Base-by-base conservation (phyloP, 345 rosid species). In the Turnera subulata region DNA sequence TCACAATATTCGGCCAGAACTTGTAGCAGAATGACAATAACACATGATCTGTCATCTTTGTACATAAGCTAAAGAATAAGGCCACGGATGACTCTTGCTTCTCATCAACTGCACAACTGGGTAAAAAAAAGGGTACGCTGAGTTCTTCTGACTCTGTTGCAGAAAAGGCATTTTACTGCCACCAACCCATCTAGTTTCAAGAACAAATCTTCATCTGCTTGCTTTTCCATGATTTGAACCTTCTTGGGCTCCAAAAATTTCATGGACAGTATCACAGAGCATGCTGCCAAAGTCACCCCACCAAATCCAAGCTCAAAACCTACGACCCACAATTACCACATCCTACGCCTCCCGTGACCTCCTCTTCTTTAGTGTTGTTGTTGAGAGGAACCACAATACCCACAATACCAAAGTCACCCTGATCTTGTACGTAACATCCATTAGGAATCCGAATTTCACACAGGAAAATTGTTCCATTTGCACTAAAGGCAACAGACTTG, bases 91-190 rank as follows among this genome's bases (percentile, higher is more conserved):
- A n/a, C n/a, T n/a, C n/a, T n/a, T n/a, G n/a, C n/a, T n/a, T n/a
- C n/a, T n/a, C n/a, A n/a, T n/a, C n/a, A n/a, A n/a, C n/a, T n/a
- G n/a, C n/a, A n/a, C n/a, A n/a, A n/a, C n/a, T n/a, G n/a, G n/a
- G n/a, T n/a, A n/a, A n/a, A n/a, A n/a, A n/a, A n/a, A n/a, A 80
- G 73, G 55, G 42, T 80, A 38, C 94, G 88, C 50, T 67, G 77
- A 43, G 91, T 88, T 80, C 98, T 88, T 49, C 91, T 84, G n/a
- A n/a, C 12, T 68, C 78, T 11, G 74, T 50, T 26, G 95, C 96
- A 22, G 70, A 81, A n/a, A n/a, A 44, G 96, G 93, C 89, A 92
- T 83, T 83, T 92, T 91, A 66, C 93, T 88, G 42, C 56, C 59
- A 48, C 82, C 80, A 50, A 88, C 78, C 93, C 91, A 88, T 32